Conservation (phyloP, 73 alveolate species). For the Paramecium biaurelia region DNA sequence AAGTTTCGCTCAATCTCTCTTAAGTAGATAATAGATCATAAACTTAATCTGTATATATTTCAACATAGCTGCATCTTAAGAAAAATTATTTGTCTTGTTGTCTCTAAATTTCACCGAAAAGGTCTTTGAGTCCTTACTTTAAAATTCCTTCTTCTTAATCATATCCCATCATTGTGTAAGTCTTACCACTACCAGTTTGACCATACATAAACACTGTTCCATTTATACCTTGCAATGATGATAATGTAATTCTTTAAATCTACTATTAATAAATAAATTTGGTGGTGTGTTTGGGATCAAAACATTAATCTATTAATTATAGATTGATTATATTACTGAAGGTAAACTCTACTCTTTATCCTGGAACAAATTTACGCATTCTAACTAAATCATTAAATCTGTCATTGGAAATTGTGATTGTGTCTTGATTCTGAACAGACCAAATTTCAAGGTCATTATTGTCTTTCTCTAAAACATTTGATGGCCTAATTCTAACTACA, state of each 20-base stretch:
- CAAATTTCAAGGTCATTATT: constrained; percentile 43
- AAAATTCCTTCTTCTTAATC: constrained; percentile 74
- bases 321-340: neutral
- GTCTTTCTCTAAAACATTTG: constrained; percentile 3
- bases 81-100: constrained; percentile 47
- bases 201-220: constrained; percentile 76
- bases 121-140: constrained; percentile 63
- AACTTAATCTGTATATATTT: constrained; percentile 93
- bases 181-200: constrained; percentile 72
- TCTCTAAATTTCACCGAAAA: constrained; percentile 62
- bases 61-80: constrained; percentile 91
- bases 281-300: constrained; percentile 55
- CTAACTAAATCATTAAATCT: constrained; percentile 50
- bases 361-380: constrained; percentile 49
- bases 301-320: constrained; percentile 61
- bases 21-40: constrained; percentile 85
- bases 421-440: constrained; percentile 28
- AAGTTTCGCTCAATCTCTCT: constrained; percentile 51
- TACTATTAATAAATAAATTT: constrained; percentile 31
- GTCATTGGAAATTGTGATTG: constrained; percentile 38
- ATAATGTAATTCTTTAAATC: constrained; percentile 66
- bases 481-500: constrained; percentile 16
- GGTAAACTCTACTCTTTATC: constrained; percentile 46
- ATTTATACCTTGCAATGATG: constrained; percentile 69
- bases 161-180: constrained; percentile 70